Conservation (phyloP, 1,284 basidiomycete species). For the Irpex sp. region DNA sequence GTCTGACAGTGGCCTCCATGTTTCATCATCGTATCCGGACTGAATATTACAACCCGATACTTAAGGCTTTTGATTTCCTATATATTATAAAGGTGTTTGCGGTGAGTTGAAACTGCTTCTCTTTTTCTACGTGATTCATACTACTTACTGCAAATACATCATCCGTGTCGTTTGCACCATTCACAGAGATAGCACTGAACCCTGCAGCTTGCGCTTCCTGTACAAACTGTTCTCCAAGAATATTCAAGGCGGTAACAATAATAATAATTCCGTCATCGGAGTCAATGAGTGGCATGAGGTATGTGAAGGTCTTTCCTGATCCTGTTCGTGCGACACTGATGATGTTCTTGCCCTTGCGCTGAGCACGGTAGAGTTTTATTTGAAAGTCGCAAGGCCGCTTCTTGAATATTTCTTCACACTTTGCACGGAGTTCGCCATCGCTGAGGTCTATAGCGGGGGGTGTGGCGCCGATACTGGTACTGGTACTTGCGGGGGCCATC, state of each 20-base stretch:
- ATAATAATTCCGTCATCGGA: neutral
- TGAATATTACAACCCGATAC: constrained; percentile 24
- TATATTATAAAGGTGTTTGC: no score
- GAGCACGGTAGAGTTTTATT: neutral
- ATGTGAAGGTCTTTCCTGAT: constrained; percentile 11
- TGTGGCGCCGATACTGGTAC: no score
- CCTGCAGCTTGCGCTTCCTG: neutral
- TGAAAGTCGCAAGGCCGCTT: neutral
- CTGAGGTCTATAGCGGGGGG: neutral
- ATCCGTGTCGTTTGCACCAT: neutral
- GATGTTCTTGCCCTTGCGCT: neutral
- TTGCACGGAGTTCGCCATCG: neutral
- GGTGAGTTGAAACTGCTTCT: no score
- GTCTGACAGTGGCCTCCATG: constrained; percentile 14
- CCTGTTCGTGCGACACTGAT: constrained; percentile 8
- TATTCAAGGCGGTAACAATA: constrained; percentile 15
- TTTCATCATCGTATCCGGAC: constrained; percentile 26
- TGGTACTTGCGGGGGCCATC: no score
- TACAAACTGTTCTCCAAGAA: constrained; percentile 16
- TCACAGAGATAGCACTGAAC: constrained; percentile 8
- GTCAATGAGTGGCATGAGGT: constrained; percentile 10
- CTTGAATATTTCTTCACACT: neutral
- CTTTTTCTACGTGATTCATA: no score
- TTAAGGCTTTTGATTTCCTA: constrained; percentile 26
- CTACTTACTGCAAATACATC: neutral